Evolutionary conservation across 495 filamentous ascomycete species (phyloP).

Genomic region (Xanthoparmelia taractica): DNA sequence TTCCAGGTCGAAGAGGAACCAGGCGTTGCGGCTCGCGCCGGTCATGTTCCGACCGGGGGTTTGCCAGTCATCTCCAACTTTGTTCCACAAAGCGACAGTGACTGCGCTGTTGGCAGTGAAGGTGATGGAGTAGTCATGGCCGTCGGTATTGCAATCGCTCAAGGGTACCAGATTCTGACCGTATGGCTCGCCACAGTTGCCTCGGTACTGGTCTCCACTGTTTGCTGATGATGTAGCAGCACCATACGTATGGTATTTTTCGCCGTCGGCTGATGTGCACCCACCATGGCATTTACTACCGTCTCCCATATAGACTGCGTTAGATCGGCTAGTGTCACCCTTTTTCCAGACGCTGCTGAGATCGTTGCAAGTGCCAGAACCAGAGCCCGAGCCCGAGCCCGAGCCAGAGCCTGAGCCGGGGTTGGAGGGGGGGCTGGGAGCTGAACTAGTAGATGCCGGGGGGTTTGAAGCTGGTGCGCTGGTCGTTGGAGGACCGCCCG

Average conservation of each 20-base stretch:
- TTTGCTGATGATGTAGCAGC: slow-evolving; percentile 1
- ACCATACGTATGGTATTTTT: slow-evolving; percentile 7
- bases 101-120: slow-evolving; percentile 36
- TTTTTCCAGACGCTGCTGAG: slow-evolving; percentile 12
- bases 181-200: slow-evolving; percentile 46
- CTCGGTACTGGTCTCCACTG: slow-evolving; percentile 31
- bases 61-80: slow-evolving; percentile 34
- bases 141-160: slow-evolving; percentile 29
- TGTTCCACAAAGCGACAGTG: slow-evolving; percentile 49
- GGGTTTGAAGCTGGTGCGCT: neutral
- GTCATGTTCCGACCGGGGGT: slow-evolving; percentile 32
- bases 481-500: neutral
- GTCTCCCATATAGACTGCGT: slow-evolving; percentile 9
- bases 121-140: slow-evolving; percentile 41
- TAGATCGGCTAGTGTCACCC: slow-evolving; percentile 11
- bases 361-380: slow-evolving; percentile 14
- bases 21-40: slow-evolving; percentile 37
- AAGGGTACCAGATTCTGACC: slow-evolving; percentile 49
- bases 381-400: neutral
- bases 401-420: slow-evolving; percentile 1
- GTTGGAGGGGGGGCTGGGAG: neutral
- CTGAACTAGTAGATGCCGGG: neutral
- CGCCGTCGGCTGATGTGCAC: slow-evolving; percentile 14
- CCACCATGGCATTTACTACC: slow-evolving; percentile 13
- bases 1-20: slow-evolving; percentile 35